Evolutionary conservation across 2,329 filamentous ascomycete species (phyloP).

Genomic region (Magnaporthiopsis incrustans): DNA sequence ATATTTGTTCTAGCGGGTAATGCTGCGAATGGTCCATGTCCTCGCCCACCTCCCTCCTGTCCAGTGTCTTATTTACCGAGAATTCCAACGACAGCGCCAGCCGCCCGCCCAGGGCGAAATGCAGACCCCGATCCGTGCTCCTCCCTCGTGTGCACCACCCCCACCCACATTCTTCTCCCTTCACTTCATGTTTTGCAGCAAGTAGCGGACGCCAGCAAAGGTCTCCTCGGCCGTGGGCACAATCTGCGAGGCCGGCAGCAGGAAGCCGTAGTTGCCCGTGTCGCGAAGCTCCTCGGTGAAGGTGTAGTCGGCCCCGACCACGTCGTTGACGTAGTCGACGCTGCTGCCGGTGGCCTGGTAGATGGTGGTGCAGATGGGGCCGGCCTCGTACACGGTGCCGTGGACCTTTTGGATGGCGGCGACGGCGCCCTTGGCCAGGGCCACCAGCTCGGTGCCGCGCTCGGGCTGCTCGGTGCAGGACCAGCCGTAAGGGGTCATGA

Average conservation of each 20-base stretch:
- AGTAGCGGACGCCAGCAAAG: conserved; percentile 48
- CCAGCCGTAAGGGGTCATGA: conserved; percentile 57
- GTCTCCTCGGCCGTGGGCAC: conserved; percentile 34
- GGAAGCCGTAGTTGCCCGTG: conserved; percentile 30
- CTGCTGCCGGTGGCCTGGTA: conserved; percentile 45
- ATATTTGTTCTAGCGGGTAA: neutral
- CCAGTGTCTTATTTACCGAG: neutral
- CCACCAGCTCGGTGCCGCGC: conserved; percentile 39
- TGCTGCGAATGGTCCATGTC: neutral
- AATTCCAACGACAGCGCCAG: neutral
- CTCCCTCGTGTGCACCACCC: too few species aligned
- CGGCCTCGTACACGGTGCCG: conserved; percentile 31
- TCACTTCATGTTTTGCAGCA: conserved; percentile 36
- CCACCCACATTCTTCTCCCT: neutral
- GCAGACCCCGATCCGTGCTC: too few species aligned
- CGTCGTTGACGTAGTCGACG: conserved; percentile 37
- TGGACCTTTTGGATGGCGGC: conserved; percentile 39
- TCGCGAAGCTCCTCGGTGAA: conserved; percentile 33
- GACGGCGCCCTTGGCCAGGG: conserved; percentile 38
- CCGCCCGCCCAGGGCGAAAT: neutral
- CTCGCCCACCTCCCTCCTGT: neutral
- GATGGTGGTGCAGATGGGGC: conserved; percentile 52
- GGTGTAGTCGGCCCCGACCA: conserved; percentile 31
- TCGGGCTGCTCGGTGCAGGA: conserved; percentile 39
- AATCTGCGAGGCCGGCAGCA: conserved; percentile 34